Evolutionary conservation across 2,329 filamentous ascomycete species (phyloP), one percentile per base, ranked within the genome.

Genomic region (Neonectria magnoliae): DNA sequence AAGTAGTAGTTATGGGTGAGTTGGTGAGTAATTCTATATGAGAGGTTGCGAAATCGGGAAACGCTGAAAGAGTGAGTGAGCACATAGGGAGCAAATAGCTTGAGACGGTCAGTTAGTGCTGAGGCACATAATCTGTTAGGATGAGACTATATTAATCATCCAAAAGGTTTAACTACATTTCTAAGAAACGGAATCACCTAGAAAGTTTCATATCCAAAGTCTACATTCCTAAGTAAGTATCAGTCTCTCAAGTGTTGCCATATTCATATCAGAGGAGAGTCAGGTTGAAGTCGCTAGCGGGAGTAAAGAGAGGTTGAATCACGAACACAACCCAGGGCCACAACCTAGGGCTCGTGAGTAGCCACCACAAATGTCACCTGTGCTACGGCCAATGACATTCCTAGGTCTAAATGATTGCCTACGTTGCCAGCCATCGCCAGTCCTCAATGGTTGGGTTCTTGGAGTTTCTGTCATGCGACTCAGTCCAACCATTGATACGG

Each of bases 171-270:
- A 29, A 44, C 45, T 38, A 31, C 51, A 52, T 25, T 41, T 20
- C 53, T 22, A 33, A 45, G 48, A 60, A 41, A 68, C 58, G 3
- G 4, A 3, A 64, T 45, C 48, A 59, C 60, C 60, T 53, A 47
- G 33, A 25, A 31, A 11, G 11, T 22, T 36, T 25, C 13, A 7
- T 27, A 6, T 10, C 14, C 16, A 18, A 16, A 18, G 47, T 33
- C 16, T 31, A 27, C 7, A n/a, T 41, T 9, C 29, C 47, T 33
- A 18, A 51, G 11, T 14, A 13, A 33, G 9, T 11, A 51, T 18
- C 10, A 18, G 33, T 18, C 7, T 31, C 27, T 31, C 11, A 16
- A 33, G 27, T 51, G n/a, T 20, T 20, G 10, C 10, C 13, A 18
- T 13, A 7, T 31, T 20, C 10, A 31, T 51, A n/a, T 20, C 29